Conservation (phyloP, 2,329 filamentous ascomycete species). For the Penicillium sp. region DNA sequence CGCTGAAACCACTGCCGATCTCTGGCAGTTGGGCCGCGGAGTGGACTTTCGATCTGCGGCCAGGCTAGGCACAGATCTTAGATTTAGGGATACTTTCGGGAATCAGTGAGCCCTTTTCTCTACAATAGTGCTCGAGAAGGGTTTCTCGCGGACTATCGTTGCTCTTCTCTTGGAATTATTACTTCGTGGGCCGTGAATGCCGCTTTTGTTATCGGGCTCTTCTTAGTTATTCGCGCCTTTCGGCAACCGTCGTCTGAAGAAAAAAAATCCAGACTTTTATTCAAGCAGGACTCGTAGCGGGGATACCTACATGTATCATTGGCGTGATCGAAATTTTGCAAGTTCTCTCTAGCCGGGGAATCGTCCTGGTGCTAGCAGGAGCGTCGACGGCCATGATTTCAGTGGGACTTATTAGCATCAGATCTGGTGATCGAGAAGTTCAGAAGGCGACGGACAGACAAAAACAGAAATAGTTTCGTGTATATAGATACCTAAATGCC, state of each 20-base stretch:
- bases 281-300: background rate
- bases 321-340: background rate
- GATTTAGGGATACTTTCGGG: background rate
- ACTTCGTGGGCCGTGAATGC: background rate
- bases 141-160: background rate
- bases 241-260: background rate
- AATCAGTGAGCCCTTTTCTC: background rate
- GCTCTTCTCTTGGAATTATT: background rate
- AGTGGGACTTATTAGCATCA: background rate
- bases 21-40: slow-evolving; percentile 8
- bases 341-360: background rate
- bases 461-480: background rate
- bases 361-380: background rate
- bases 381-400: background rate
- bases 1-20: slow-evolving; percentile 2
- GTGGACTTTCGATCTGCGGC: background rate
- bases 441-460: background rate
- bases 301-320: background rate
- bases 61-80: background rate
- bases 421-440: background rate
- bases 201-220: background rate
- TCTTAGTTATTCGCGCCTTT: background rate
- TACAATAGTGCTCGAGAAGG: background rate
- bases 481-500: background rate
- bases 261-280: background rate